phyloP scores from a whole-genome alignment of 2,329 filamentous ascomycete genomes.

The Fonsecaea pugnacius region DNA sequence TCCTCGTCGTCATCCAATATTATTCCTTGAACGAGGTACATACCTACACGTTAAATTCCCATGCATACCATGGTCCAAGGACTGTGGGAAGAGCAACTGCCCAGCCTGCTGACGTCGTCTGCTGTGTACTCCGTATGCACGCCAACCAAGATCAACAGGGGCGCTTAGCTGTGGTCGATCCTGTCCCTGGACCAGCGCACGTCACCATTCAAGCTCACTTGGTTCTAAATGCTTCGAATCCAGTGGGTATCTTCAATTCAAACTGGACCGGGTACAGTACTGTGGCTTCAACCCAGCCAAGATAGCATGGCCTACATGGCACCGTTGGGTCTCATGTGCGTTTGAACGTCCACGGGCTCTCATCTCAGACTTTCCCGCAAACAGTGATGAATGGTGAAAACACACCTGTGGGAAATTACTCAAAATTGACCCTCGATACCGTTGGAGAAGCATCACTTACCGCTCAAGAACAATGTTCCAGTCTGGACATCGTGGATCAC shows the following conservation, averaged over 20 bases:
- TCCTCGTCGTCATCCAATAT: background rate
- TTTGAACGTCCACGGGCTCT: background rate
- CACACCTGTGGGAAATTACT: slow-evolving; percentile 33
- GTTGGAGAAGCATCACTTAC: slow-evolving; percentile 17
- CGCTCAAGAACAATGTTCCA: slow-evolving; percentile 42
- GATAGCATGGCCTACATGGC: background rate
- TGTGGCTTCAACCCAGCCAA: background rate
- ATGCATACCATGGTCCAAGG: no score
- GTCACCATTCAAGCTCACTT: background rate
- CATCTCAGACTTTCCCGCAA: slow-evolving; percentile 31
- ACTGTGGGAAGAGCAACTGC: background rate
- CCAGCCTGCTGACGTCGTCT: slow-evolving; percentile 1
- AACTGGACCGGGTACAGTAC: background rate
- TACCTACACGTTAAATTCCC: no score
- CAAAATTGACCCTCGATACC: background rate
- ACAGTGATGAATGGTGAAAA: slow-evolving; percentile 38
- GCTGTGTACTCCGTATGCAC: background rate
- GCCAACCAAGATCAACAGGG: background rate
- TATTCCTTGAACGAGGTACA: background rate
- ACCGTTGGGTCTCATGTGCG: background rate
- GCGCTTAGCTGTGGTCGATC: background rate
- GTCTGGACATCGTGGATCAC: slow-evolving; percentile 42
- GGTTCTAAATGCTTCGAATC: background rate
- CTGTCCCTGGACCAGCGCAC: background rate
- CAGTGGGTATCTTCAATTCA: background rate